Percentiles rank a stretch among this genome's conserved stretches.
Conservation (phyloP, 192 early-diverging fungal genomes). For the Bifiguratus adelaidae region DNA sequence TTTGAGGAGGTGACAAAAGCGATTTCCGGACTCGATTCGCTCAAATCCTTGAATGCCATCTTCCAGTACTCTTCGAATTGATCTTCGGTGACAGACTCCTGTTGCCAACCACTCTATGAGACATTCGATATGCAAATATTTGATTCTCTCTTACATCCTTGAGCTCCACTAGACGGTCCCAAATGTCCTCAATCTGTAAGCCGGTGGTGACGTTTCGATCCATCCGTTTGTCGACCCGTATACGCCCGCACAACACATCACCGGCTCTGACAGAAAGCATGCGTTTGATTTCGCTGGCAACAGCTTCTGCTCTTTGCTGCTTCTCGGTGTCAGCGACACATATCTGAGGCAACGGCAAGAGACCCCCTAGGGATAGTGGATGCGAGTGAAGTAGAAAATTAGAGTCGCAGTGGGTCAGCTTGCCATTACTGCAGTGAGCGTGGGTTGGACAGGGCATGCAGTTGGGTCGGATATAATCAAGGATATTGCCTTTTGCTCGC, state of each 20-base stretch:
- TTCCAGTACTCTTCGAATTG: constrained; percentile 21
- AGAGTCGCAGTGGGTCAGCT: constrained; percentile 5
- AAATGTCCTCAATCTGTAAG: constrained; percentile 11
- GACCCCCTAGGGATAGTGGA: constrained; percentile 13
- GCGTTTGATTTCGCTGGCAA: constrained; percentile 9
- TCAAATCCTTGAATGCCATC: constrained; percentile 13
- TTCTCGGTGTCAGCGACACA: constrained; percentile 17
- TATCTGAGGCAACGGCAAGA: constrained; percentile 13
- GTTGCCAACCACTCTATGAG: not conserved
- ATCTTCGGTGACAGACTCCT: constrained; percentile 17
- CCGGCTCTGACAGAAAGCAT: constrained; percentile 12
- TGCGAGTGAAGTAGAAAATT: constrained; percentile 12
- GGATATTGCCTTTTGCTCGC: no score
- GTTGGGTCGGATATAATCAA: constrained; percentile 12
- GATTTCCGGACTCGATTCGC: no score
- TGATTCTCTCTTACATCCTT: constrained; percentile 14
- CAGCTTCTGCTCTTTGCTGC: constrained; percentile 16
- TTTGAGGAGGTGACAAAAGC: no score
- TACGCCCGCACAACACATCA: constrained; percentile 3
- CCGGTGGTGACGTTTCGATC: not conserved
- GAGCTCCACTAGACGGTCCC: constrained; percentile 1
- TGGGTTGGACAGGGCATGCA: constrained; percentile 27
- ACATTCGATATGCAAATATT: not conserved
- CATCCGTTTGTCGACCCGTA: constrained; percentile 1
- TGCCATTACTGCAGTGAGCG: constrained; percentile 9